Conservation (phyloP, 2,329 filamentous ascomycete genomes). For the Ophiocordyceps camponoti-leonardi region DNA sequence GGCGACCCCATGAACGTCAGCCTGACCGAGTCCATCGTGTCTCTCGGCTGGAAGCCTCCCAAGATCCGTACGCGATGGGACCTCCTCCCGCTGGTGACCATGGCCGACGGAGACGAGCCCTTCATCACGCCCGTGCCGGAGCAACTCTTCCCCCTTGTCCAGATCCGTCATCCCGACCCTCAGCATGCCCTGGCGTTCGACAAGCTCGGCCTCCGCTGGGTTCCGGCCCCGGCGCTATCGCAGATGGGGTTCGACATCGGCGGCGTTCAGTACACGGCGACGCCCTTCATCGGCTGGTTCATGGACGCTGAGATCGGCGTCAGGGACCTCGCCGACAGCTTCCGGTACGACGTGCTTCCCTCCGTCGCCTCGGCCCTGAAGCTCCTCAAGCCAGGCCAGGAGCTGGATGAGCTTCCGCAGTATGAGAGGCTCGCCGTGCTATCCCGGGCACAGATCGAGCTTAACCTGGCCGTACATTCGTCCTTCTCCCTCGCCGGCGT, state of each 20-base stretch:
- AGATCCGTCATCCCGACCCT: not conserved
- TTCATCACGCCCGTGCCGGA: conserved; percentile 1
- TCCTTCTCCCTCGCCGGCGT: conserved; percentile 1
- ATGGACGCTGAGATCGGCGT: conserved; percentile 2
- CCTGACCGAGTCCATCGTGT: conserved; percentile 1
- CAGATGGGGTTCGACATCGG: conserved; percentile 1
- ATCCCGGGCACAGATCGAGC: conserved; percentile 1
- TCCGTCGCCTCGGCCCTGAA: not conserved
- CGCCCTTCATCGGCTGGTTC: conserved; percentile 2
- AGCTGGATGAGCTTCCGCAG: conserved; percentile 1
- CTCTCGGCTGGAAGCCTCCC: conserved; percentile 1
- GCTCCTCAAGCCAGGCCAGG: not conserved
- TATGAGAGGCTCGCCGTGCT: not conserved
- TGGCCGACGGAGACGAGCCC: conserved; percentile 1
- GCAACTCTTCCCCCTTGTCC: not conserved
- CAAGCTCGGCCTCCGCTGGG: conserved; percentile 1
- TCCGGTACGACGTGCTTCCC: conserved; percentile 1
- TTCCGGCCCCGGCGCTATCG: not conserved
- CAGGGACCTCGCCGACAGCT: conserved; percentile 1
- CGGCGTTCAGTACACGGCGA: conserved; percentile 1
- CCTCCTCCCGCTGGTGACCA: conserved; percentile 1
- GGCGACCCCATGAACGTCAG: conserved; percentile 1
- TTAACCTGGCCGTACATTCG: conserved; percentile 1
- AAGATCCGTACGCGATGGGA: conserved; percentile 1
- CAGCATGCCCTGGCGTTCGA: not conserved